Conservation (phyloP, 805 yeast genomes). For the Yamadazyma kitorensis region DNA sequence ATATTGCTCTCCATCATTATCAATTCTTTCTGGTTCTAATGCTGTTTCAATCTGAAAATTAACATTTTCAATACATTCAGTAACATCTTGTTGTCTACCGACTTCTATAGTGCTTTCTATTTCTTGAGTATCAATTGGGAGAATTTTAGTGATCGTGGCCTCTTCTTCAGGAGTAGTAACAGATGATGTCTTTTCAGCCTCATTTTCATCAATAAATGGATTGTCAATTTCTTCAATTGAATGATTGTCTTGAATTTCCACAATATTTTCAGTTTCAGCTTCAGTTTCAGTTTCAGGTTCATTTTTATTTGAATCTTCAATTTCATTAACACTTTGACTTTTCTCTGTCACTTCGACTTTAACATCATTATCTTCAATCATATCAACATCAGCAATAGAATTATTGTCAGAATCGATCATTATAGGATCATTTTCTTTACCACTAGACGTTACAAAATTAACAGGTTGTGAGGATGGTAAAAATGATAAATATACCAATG, state of each 20-base stretch:
- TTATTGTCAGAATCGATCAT: constrained; percentile 4
- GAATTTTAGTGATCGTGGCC: constrained; percentile 15
- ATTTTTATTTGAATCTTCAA: background rate
- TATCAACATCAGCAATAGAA: constrained; percentile 1
- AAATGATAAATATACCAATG: constrained; percentile 84
- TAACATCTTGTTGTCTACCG: constrained; percentile 95
- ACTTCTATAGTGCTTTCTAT: constrained; percentile 72
- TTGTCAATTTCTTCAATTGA: constrained; percentile 4
- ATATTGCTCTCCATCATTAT: constrained; percentile 69
- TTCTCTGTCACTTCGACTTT: background rate
- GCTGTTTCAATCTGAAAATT: constrained; percentile 89
- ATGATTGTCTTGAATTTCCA: background rate
- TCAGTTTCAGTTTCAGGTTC: background rate
- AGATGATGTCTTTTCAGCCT: background rate
- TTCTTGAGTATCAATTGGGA: constrained; percentile 54
- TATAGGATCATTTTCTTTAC: constrained; percentile 8
- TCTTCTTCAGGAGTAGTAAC: constrained; percentile 2
- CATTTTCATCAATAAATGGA: constrained; percentile 1
- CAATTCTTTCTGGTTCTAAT: constrained; percentile 61
- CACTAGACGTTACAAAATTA: constrained; percentile 21
- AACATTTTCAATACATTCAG: constrained; percentile 95
- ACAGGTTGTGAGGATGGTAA: constrained; percentile 69
- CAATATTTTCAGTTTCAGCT: background rate
- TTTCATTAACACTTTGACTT: background rate
- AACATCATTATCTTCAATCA: constrained; percentile 2